Base-by-base conservation (phyloP, 768 basidiomycete genomes). In the Clathrus columnatus region DNA sequence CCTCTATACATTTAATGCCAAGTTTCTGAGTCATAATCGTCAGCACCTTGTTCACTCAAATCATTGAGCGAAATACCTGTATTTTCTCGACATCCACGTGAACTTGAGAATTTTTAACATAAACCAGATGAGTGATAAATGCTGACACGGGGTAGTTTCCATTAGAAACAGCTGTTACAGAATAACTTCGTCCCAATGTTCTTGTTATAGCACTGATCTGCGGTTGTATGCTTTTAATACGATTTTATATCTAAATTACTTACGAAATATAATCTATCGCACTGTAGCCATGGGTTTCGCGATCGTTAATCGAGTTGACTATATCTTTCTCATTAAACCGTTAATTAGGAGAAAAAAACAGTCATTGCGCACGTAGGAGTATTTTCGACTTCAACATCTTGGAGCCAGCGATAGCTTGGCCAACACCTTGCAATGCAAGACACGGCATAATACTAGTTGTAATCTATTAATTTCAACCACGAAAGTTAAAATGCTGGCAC, bases 251-350 rank as follows among this genome's bases (percentile, higher is more conserved):
- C 18, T 54, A 18, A 51, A 50, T 5, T 24, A 62, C 74, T 61
- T 61, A 90, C 87, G 71, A 74, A 62, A 97, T 80, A 64, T 95
- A 95, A 70, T 94, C 87, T 2, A 79, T 74, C 0, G 91, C 93
- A 5, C 78, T 81, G 66, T 94, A 95, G 6, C 82, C 86, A 24
- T 83, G 79, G 0, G 93, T 96, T 69, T 97, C 94, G 54, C 93
- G 76, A 64, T 97, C 94, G 62, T 95, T 96, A 60, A 75, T 78
- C 11, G 80, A 74, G 65, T 96, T 97, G 55, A 97, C 93, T 95
- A 61, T 7, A 44, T 21, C 18, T 26, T 18, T 4, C 11, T 16
- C 17, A 30, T 20, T 32, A 27, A 45, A 28, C 16, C 43, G 57
- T 17, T 36, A 29, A 51, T 47, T 32, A 21, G n/a, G 57, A 48